Evolutionary conservation across 2,329 filamentous ascomycete genomes (phyloP), one percentile per base, ranked within the genome.

Genomic region (Exophiala calicioides): DNA sequence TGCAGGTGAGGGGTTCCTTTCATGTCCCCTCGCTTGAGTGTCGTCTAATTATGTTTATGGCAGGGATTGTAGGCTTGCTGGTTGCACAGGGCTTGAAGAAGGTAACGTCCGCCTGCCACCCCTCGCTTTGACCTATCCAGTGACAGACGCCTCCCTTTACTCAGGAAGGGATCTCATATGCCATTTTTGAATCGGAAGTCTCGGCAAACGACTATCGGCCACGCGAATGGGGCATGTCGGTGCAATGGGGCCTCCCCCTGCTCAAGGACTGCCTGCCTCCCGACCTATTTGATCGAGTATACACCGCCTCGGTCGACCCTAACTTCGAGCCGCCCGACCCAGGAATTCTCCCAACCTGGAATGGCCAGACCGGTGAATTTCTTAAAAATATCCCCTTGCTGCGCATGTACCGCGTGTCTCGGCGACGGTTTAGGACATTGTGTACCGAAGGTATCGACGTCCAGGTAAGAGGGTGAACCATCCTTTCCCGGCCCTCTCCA

Each of bases 161-260:
- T 24, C n/a, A 37, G 61, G 48, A 58, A 23, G 56, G 59, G 3
- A 59, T 63, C 9, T 45, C 55, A 16, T 61, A 45, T 39, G 45
- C 57, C 10, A 50, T 64, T 29, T 59, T 58, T 18, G 62, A 65
- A 38, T 57, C 41, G 15, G 57, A 46, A 34, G 26, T 16, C 19
- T 63, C 34, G 27, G 51, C 30, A 37, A 57, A 37, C 30, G 33
- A 41, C 15, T 55, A 53, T 23, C 58, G 61, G 34, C 47, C 55
- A 8, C 53, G 60, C 24, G 62, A 65, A 56, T 65, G 63, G 63
- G 64, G 60, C 33, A 65, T 65, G 61, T 62, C 60, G 13, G 53
- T 65, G 16, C 63, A 65, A 45, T 65, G 62, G 63, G 59, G 61
- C n/a, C 48, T 58, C 2, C 38, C 53, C 6, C 41, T 52, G 8